Evolutionary conservation across 2,329 filamentous ascomycete genomes (phyloP), one percentile per base, ranked within the genome.

Genomic region (Talaromyces piceae): DNA sequence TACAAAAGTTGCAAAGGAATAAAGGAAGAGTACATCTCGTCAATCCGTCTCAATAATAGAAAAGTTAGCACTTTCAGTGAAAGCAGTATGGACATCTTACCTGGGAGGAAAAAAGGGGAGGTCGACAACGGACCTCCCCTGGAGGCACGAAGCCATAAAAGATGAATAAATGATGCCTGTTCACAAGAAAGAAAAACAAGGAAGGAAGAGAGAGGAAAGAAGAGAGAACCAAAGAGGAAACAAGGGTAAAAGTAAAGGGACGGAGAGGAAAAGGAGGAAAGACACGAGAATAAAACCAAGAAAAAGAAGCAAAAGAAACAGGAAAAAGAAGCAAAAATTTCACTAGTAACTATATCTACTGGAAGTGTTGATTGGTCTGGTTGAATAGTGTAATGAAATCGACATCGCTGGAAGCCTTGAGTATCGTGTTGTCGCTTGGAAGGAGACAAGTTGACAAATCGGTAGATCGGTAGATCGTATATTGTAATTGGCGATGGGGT

Each of bases 51-150:
- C 20, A 37, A 9, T 18, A 9, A 4, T 6, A 37, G 16, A 7
- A 37, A 37, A 37, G 33, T 37, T 4, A 37, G 33, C 20, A 2
- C 20, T 37, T 20, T 18, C 16, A 37, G 33, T 37, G 5, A 11
- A 37, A 37, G 7, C 33, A 37, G 33, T n/a, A 18, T 37, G 30
- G 13, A 41, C 16, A 18, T 18, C 27, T 39, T 44, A 47, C 45
- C 28, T n/a, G 18, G 37, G 39, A 45, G 28, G 44, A 48, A 41
- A 18, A 25, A 22, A n/a, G 9, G 45, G 39, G 37, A 39, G 50
- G 3, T 23, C 5, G 16, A 2, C 3, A 28, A 18, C 7, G 30
- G 13, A 37, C 4, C 33, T 18, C 33, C 33, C 33, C 33, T 3
- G 33, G 16, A 18, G 33, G 31, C 31, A 20, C 20, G 13, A 33